Evolutionary conservation across 768 basidiomycete species (phyloP), one percentile per base, ranked within the genome.

Genomic region (Boletus subparvulus): DNA sequence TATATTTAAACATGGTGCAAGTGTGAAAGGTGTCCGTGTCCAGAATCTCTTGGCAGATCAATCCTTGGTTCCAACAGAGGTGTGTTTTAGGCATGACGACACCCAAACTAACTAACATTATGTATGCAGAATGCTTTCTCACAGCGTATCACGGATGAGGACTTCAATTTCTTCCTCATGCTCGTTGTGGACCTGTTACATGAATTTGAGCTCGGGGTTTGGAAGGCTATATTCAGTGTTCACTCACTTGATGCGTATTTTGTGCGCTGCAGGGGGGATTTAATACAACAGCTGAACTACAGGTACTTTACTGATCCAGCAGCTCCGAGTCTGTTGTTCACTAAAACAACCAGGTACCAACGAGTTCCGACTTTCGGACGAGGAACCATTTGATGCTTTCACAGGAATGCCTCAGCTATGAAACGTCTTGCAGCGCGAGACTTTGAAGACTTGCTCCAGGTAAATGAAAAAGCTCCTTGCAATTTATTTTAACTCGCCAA

Each of bases 91-190:
- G 41, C 21, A 21, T 24, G 12, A 6, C 12, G 10, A 10, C 39
- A 40, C 4, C n/a, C 0, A 11, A n/a, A 42, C 12, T 13, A 2
- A 42, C 41, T 42, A 24, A 24, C 43, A 33, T 35, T 49, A 45
- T n/a, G 21, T n/a, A 4, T n/a, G 28, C 55, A 78, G 76, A 78
- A 75, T 59, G 69, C 74, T 0, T 78, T 78, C 52, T 68, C 70
- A 0, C 36, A 61, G 10, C 53, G 50, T 0, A 52, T 75, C 2
- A 1, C 7, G 16, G 41, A 9, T 5, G 19, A 14, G 2, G 50
- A 35, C 5, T 55, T 72, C 40, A 61, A 72, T 42, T 46, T 59
- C 7, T 70, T 60, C 30, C 13, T 16, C 0, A 26, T 68, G 8
- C 52, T 69, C 6, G 33, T 59, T 0, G 51, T 64, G 3, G 65